phyloP scores from a whole-genome alignment of 768 basidiomycete genomes.

The Rhodotorula sphaerocarpa region DNA sequence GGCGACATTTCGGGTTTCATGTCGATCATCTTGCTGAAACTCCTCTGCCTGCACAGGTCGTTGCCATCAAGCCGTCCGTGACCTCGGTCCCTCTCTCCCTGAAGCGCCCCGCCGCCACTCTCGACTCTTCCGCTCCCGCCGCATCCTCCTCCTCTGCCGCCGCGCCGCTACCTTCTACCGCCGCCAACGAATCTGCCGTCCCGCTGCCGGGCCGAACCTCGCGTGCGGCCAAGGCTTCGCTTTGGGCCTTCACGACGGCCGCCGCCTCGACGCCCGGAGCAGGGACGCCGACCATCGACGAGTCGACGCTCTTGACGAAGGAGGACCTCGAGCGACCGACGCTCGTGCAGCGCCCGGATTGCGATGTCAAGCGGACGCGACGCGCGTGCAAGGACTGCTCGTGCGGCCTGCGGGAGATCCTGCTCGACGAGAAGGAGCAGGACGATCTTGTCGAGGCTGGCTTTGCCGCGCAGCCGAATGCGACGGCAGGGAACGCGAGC shows the following conservation, averaged over 20 bases:
- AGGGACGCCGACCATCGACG: constrained; percentile 65
- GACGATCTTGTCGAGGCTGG: constrained; percentile 47
- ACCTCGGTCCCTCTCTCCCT: constrained; percentile 46
- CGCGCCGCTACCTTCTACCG: neutral
- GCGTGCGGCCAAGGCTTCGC: constrained; percentile 70
- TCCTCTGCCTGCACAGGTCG: constrained; percentile 41
- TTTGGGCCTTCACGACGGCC: constrained; percentile 65
- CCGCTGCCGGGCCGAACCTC: constrained; percentile 53
- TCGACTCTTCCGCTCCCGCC: constrained; percentile 8
- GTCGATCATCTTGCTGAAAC: neutral
- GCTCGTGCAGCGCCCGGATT: constrained; percentile 39
- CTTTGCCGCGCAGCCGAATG: constrained; percentile 42
- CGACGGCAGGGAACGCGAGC: constrained; percentile 37
- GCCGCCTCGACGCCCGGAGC: constrained; percentile 18
- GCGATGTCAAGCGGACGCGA: constrained; percentile 43
- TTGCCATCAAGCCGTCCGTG: constrained; percentile 49
- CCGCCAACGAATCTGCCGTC: neutral
- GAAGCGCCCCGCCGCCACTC: constrained; percentile 41
- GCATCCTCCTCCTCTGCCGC: constrained; percentile 16
- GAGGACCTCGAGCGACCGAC: constrained; percentile 68
- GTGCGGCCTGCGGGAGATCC: constrained; percentile 89
- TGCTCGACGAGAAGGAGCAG: constrained; percentile 63
- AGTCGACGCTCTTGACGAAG: constrained; percentile 71
- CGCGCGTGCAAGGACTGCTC: constrained; percentile 93
- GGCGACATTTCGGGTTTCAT: neutral